Conservation (phyloP, 2,329 filamentous ascomycete genomes). For the Xenosphaeropsis pyriputrescens region DNA sequence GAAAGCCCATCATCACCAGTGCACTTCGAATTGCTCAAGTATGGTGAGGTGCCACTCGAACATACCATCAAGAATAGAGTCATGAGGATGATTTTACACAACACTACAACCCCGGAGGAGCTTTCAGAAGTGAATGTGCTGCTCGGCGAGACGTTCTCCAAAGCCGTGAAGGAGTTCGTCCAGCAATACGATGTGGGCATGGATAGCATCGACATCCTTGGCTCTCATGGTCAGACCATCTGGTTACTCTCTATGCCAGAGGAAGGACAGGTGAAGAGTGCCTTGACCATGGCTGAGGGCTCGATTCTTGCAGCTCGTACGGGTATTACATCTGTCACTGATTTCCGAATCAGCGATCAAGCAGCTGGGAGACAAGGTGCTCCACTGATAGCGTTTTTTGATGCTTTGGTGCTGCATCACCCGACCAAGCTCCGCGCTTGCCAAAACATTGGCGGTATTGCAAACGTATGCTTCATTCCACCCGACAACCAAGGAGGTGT, state of each 20-base stretch:
- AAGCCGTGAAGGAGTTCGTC: constrained; percentile 33
- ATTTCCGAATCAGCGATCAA: constrained; percentile 41
- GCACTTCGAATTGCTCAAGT: constrained; percentile 40
- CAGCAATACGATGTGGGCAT: constrained; percentile 25
- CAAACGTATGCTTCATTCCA: constrained; percentile 45
- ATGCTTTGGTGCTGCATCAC: constrained; percentile 38
- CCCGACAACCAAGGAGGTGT: constrained; percentile 24
- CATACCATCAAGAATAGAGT: constrained; percentile 37
- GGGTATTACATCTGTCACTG: constrained; percentile 41
- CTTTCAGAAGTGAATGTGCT: constrained; percentile 40
- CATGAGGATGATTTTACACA: constrained; percentile 39
- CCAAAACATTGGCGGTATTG: constrained; percentile 47
- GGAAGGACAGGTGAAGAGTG: constrained; percentile 26
- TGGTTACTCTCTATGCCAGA: constrained; percentile 39
- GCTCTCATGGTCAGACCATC: constrained; percentile 43
- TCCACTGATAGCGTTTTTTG: constrained; percentile 41
- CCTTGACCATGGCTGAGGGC: constrained; percentile 42
- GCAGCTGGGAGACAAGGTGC: constrained; percentile 38
- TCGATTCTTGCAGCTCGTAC: constrained; percentile 36
- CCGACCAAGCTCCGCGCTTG: constrained; percentile 40
- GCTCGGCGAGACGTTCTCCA: constrained; percentile 39
- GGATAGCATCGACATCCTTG: constrained; percentile 34
- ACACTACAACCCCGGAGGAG: constrained; percentile 34
- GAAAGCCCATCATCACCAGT: constrained; percentile 32
- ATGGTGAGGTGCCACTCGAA: constrained; percentile 38